Percentiles rank a stretch among this genome's conserved stretches.
Evolutionary conservation across 495 filamentous ascomycete genomes (phyloP).

Genomic region (Hyaloscypha finlandica): DNA sequence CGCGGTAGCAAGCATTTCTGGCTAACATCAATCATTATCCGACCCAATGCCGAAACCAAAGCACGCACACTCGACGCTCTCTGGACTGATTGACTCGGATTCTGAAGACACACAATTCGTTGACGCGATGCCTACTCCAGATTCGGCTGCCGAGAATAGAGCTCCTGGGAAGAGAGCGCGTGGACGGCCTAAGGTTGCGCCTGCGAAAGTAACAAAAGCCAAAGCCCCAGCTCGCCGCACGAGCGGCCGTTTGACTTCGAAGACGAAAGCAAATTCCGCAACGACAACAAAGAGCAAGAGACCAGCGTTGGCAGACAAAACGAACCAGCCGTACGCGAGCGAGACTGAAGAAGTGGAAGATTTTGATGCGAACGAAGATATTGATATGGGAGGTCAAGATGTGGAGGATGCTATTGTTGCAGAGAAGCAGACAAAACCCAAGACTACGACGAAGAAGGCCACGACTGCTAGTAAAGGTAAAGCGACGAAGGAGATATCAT

Average conservation of each 20-base stretch:
- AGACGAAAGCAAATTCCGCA: constrained; percentile 41
- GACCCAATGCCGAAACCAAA: constrained; percentile 54
- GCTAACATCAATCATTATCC: neutral
- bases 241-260: constrained; percentile 42
- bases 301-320: constrained; percentile 53
- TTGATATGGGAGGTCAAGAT: constrained; percentile 38
- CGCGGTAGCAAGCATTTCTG: neutral
- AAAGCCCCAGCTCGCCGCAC: constrained; percentile 46
- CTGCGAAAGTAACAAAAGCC: constrained; percentile 35
- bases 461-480: constrained; percentile 8
- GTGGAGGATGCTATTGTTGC: constrained; percentile 14
- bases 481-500: constrained; percentile 7
- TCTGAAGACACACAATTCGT: constrained; percentile 58
- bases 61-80: constrained; percentile 51
- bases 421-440: constrained; percentile 16
- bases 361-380: constrained; percentile 41
- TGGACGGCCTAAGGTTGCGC: constrained; percentile 45
- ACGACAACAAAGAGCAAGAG: constrained; percentile 37
- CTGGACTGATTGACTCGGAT: constrained; percentile 67
- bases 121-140: constrained; percentile 39
- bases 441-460: constrained; percentile 25
- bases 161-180: constrained; percentile 39
- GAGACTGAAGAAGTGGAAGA: constrained; percentile 57
- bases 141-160: constrained; percentile 41
- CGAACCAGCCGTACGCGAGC: constrained; percentile 46